These are phyloP conservation scores for Strobilomyces echinocephalus DNA, from an alignment of 768 basidiomycete species.

Conservation along the genomic window DNA sequence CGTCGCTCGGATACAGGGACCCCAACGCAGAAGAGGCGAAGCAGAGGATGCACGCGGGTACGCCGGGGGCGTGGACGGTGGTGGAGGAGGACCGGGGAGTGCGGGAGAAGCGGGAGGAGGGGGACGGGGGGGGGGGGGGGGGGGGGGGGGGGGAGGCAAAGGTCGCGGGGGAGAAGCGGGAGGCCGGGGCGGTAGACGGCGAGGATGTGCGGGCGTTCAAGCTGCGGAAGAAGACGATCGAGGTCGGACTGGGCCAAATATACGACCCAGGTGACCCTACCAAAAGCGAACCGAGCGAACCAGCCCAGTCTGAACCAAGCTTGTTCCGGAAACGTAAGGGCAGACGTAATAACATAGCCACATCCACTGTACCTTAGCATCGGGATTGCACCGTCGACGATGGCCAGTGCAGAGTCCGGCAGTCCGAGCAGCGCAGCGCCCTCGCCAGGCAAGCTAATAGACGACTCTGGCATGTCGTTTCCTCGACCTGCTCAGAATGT, in stretches of 20 bases:
- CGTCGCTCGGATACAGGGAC: slow-evolving; percentile 74
- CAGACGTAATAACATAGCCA: neutral
- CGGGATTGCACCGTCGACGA: neutral
- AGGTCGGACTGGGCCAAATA: slow-evolving; percentile 64
- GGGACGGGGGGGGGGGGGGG: slow-evolving; percentile 8
- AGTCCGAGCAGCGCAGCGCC: neutral
- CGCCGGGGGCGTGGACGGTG: slow-evolving; percentile 75
- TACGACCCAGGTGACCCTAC: slow-evolving; percentile 82
- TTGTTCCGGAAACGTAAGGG: slow-evolving; percentile 21
- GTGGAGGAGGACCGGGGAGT: slow-evolving; percentile 31
- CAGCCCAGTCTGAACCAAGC: slow-evolving; percentile 2
- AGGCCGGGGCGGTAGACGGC: slow-evolving; percentile 43
- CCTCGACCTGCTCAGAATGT: neutral
- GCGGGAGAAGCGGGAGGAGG: slow-evolving; percentile 26
- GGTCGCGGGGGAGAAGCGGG: slow-evolving; percentile 30
- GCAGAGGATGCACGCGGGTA: slow-evolving; percentile 57
- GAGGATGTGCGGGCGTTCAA: slow-evolving; percentile 56
- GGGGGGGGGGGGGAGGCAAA: slow-evolving; percentile 17
- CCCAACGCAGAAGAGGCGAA: slow-evolving; percentile 71
- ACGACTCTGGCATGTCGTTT: neutral
- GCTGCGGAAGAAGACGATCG: slow-evolving; percentile 58
- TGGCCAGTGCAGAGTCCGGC: neutral
- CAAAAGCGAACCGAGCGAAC: slow-evolving; percentile 13
- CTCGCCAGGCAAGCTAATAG: neutral
- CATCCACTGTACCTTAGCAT: neutral